These are phyloP conservation scores for Huntiella moniliformis DNA, from an alignment of 2,329 filamentous ascomycete species.

Conservation along the genomic window DNA sequence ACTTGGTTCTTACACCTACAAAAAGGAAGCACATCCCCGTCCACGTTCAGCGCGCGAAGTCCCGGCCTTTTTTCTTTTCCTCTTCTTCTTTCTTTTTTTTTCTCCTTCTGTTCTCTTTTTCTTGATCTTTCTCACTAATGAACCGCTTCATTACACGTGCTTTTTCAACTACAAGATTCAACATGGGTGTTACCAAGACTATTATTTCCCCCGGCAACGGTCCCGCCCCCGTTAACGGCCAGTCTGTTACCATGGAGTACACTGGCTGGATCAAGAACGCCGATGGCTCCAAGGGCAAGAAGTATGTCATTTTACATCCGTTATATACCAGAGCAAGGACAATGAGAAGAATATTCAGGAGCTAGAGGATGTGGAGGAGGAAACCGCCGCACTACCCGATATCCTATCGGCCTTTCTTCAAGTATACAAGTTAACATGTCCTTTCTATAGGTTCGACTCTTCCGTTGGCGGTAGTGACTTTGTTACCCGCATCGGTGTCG, in stretches of 20 bases:
- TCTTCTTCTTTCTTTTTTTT: background rate
- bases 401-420: background rate
- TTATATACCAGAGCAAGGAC: background rate
- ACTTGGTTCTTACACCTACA: too few species aligned
- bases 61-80: too few species aligned
- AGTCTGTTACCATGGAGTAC: slow-evolving; percentile 77
- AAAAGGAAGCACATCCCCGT: too few species aligned
- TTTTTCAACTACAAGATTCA: slow-evolving; percentile 13
- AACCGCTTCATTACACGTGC: slow-evolving; percentile 3
- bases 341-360: too few species aligned
- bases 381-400: background rate
- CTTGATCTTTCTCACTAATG: background rate
- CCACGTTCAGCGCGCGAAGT: too few species aligned
- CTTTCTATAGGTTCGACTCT: slow-evolving; percentile 60
- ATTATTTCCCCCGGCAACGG: slow-evolving; percentile 42
- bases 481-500: slow-evolving; percentile 58
- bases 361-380: too few species aligned
- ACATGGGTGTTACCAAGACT: slow-evolving; percentile 59
- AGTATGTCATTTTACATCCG: slow-evolving; percentile 36
- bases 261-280: slow-evolving; percentile 68
- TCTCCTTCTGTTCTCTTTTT: background rate
- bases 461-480: slow-evolving; percentile 65
- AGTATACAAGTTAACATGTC: background rate
- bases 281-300: slow-evolving; percentile 43
- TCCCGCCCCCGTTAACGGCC: slow-evolving; percentile 41